Evolutionary conservation across 768 basidiomycete species (phyloP).

Genomic region (Chalciporus sphaerocephalus): DNA sequence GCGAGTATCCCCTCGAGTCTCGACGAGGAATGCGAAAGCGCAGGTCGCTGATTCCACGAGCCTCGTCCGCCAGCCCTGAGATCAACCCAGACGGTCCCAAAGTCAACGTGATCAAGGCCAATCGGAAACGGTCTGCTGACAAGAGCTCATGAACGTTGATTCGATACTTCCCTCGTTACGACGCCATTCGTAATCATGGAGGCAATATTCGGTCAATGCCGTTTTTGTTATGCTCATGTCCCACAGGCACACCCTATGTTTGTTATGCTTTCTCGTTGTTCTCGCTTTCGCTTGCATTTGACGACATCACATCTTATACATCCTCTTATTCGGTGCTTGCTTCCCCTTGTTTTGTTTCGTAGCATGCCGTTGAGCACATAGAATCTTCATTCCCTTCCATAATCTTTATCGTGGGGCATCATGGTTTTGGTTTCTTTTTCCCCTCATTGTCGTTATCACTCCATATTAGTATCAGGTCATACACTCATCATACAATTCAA

Average conservation of each 20-base stretch:
- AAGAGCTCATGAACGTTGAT: constrained; percentile 21
- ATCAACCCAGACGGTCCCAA: constrained; percentile 22
- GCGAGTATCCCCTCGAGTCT: constrained; percentile 69
- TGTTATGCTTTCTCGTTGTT: constrained; percentile 25
- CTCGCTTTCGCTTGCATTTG: constrained; percentile 5
- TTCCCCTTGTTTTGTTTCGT: constrained; percentile 9
- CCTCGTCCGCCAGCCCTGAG: constrained; percentile 25
- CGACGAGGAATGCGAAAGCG: constrained; percentile 60
- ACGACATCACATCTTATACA: constrained; percentile 27
- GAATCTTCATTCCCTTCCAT: constrained; percentile 7
- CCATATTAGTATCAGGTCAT: constrained; percentile 1
- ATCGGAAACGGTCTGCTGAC: constrained; percentile 27
- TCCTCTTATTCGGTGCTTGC: constrained; percentile 28
- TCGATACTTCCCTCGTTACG: constrained; percentile 4
- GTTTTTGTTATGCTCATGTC: constrained; percentile 2
- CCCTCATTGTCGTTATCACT: constrained; percentile 14
- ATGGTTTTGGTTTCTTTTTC: constrained; percentile 13
- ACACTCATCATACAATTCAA: neutral
- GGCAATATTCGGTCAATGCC: constrained; percentile 7
- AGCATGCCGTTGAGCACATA: constrained; percentile 29
- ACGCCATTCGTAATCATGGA: neutral
- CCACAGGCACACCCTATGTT: constrained; percentile 14
- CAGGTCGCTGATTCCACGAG: constrained; percentile 33
- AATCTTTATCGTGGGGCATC: constrained; percentile 13
- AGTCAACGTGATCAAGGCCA: constrained; percentile 19